These are phyloP conservation scores for Hermanozyma aechmeae DNA, from an alignment of 805 yeast genomes.

Conservation along the genomic window DNA sequence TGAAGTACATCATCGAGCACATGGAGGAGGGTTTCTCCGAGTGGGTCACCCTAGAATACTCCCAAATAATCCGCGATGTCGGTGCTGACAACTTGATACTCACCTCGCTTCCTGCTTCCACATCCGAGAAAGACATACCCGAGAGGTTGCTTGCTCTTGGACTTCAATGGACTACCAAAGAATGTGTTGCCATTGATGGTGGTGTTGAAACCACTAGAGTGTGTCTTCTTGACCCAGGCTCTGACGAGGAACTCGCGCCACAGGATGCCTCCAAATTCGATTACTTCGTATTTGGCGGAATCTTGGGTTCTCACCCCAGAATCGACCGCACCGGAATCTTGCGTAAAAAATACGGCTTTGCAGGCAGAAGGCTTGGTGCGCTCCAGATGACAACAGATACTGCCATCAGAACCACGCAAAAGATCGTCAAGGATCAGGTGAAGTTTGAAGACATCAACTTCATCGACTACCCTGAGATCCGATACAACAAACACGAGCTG, in stretches of 20 bases:
- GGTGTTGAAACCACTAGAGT: slow-evolving; percentile 39
- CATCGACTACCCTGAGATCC: slow-evolving; percentile 89
- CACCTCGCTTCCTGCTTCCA: slow-evolving; percentile 62
- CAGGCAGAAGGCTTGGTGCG: slow-evolving; percentile 78
- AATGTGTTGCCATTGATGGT: slow-evolving; percentile 46
- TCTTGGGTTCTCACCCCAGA: slow-evolving; percentile 88
- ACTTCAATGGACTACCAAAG: slow-evolving; percentile 75
- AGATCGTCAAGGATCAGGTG: slow-evolving; percentile 51
- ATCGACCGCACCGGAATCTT: slow-evolving; percentile 91
- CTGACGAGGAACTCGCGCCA: slow-evolving; percentile 64
- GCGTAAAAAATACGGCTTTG: slow-evolving; percentile 69
- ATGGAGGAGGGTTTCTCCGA: slow-evolving; percentile 96
- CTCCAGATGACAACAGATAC: slow-evolving; percentile 98
- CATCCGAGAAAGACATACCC: slow-evolving; percentile 61
- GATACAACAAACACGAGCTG: slow-evolving; percentile 79
- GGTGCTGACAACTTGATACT: slow-evolving; percentile 68
- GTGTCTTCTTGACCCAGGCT: slow-evolving; percentile 86
- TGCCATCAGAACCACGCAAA: slow-evolving; percentile 85
- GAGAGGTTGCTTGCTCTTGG: slow-evolving; percentile 47
- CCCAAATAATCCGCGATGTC: slow-evolving; percentile 73
- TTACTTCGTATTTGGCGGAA: slow-evolving; percentile 93
- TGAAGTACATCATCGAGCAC: slow-evolving; percentile 93
- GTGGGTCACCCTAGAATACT: slow-evolving; percentile 88
- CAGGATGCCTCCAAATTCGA: slow-evolving; percentile 59
- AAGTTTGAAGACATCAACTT: slow-evolving; percentile 68